Conservation (phyloP, 345 rosid genomes). For the Aquilaria sinensis region DNA sequence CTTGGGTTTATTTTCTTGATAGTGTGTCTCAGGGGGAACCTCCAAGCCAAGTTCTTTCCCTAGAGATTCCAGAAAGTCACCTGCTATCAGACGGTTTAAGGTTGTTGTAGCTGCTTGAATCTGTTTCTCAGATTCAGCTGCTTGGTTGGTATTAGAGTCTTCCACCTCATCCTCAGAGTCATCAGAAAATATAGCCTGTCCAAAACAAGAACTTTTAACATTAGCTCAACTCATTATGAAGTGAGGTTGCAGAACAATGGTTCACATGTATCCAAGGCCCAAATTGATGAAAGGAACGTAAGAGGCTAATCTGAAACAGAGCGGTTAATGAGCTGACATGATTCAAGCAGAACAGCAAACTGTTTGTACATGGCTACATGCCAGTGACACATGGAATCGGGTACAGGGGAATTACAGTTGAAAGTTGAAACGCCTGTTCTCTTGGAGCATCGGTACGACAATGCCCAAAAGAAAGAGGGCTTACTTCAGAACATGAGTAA, state of each 20-base stretch:
- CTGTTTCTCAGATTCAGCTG: conserved; percentile 57
- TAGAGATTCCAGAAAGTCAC: conserved; percentile 85
- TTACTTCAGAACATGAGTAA: too few species aligned
- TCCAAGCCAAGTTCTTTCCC: conserved; percentile 96
- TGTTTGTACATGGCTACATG: too few species aligned
- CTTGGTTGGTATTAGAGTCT: conserved; percentile 15
- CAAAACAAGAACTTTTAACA: not conserved
- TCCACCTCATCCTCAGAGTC: conserved; percentile 80
- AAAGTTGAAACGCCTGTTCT: too few species aligned
- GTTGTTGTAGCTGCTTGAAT: conserved; percentile 69
- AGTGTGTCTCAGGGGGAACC: conserved; percentile 69
- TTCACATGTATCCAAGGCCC: not conserved
- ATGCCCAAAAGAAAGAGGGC: too few species aligned
- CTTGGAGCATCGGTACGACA: too few species aligned
- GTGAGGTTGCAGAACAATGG: too few species aligned
- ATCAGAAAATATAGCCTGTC: conserved; percentile 91
- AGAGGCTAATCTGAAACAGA: too few species aligned
- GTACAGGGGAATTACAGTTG: too few species aligned
- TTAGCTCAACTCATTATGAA: not conserved
- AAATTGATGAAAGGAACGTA: too few species aligned
- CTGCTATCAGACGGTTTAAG: conserved; percentile 83
- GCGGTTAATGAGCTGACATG: not conserved
- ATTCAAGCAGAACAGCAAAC: not conserved
- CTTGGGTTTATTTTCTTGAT: conserved; percentile 22
- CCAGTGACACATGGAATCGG: too few species aligned